These are phyloP conservation scores for Hysterium pulicare DNA, from an alignment of 2,329 filamentous ascomycete genomes.

Conservation along the genomic window DNA sequence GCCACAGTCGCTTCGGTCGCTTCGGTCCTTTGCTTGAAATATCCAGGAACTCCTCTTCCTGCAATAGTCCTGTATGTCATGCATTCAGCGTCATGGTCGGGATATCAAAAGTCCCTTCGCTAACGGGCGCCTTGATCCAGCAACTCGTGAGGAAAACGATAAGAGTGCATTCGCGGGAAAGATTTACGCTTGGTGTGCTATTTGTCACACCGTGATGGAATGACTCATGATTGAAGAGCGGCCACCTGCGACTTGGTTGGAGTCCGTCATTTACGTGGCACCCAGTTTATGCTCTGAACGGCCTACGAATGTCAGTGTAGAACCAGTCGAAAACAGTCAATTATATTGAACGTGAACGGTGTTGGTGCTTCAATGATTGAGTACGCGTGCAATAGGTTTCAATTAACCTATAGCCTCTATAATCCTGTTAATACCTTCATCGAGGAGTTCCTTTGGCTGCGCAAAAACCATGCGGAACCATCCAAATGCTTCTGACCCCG, in stretches of 20 bases:
- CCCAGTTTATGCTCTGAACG: background rate
- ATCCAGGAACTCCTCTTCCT: background rate
- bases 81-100: background rate
- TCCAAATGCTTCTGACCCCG: constrained; percentile 39
- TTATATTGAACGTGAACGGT: background rate
- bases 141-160: background rate
- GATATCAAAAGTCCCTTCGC: too few species aligned
- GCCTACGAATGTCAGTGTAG: background rate
- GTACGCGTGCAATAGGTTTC: background rate
- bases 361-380: background rate
- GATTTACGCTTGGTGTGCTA: background rate
- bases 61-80: background rate
- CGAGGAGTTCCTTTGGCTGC: constrained; percentile 31
- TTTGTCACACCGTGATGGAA: background rate
- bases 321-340: background rate
- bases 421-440: constrained; percentile 34
- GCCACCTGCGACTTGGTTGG: background rate
- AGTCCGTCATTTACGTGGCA: background rate
- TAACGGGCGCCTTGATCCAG: too few species aligned
- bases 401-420: constrained; percentile 4
- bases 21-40: background rate
- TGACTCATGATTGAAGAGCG: background rate
- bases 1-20: background rate
- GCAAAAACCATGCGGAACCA: constrained; percentile 45
- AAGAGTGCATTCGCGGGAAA: background rate